Evolutionary conservation across 306 rosid species (phyloP).

Genomic region (Citrullus mucosospermus): DNA sequence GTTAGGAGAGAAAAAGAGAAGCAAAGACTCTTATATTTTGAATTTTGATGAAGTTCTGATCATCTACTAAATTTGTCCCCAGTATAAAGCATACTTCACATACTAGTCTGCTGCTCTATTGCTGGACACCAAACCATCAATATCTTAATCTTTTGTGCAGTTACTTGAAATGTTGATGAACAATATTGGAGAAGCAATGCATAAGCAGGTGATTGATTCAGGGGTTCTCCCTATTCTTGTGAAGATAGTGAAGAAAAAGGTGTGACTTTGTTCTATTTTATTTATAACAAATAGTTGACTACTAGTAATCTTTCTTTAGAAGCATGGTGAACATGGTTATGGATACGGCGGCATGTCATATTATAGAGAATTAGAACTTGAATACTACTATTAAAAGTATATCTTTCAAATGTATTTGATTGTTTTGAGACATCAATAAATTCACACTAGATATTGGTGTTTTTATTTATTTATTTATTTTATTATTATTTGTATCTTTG

Average conservation of each 20-base stretch:
- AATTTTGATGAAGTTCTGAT: background rate
- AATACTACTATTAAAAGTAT: background rate
- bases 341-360: background rate
- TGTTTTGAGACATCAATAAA: background rate
- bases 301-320: background rate
- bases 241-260: slow-evolving; percentile 97
- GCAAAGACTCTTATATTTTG: background rate
- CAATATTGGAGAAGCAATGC: slow-evolving; percentile 80
- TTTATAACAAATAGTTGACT: background rate
- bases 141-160: slow-evolving; percentile 32
- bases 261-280: slow-evolving; percentile 12
- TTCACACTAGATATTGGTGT: background rate
- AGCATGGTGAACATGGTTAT: background rate
- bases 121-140: background rate
- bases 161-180: slow-evolving; percentile 94
- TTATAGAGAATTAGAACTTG: background rate
- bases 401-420: background rate
- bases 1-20: background rate
- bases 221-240: slow-evolving; percentile 71
- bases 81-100: background rate
- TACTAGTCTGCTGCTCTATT: background rate
- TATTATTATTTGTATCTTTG: too few relatives aligned
- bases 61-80: background rate
- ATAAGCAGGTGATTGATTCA: slow-evolving; percentile 68
- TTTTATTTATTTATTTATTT: background rate